Evolutionary conservation across 352 stramenopile genomes (phyloP), one percentile per base, ranked within the genome.

Genomic region (Phytophthora sp.): DNA sequence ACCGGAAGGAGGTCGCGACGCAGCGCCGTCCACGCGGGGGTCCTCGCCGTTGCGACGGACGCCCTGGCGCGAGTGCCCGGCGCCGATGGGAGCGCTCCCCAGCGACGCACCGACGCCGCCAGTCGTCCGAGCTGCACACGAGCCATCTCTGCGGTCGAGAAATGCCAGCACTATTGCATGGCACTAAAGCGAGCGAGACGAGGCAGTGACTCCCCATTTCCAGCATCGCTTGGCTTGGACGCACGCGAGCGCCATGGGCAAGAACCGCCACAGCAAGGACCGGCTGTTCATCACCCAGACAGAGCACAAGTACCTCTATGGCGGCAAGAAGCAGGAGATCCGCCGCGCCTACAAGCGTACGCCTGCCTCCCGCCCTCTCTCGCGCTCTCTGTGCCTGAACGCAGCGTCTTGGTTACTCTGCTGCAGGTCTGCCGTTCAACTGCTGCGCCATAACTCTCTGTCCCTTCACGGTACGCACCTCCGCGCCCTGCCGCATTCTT

Each of bases 361-460:
- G 74, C 18, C 17, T 54, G 1, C 13, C 30, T 35, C 3, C 8
- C 11, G 2, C 3, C 41, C 1, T 43, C 30, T 31, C 8, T 44
- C 7, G 50, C 18, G 5, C 13, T 49, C 12, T 45, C 21, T 43
- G n/a, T 58, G 20, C 24, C 59, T 17, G 54, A 15, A 5, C 27
- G n/a, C n/a, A n/a, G n/a, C 8, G 5, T 38, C n/a, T 21, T 39
- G 32, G 21, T 18, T 17, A 24, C 18, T 32, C 5, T 53, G 18
- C 18, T 21, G 27, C 64, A 91, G 89, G 89, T 11, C 76, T 99
- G 24, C 96, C 97, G 30, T 99, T 99, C 76, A 94, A 99, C 65
- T 99, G 97, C 82, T 99, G 98, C 70, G 95, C 97, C 20, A 94
- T 99, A 63, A 98, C 91, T 3, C 82, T 99, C 41, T 92, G 74